These are phyloP conservation scores for Basidioascus undulatus DNA, from an alignment of 768 basidiomycete species.

Conservation along the genomic window DNA sequence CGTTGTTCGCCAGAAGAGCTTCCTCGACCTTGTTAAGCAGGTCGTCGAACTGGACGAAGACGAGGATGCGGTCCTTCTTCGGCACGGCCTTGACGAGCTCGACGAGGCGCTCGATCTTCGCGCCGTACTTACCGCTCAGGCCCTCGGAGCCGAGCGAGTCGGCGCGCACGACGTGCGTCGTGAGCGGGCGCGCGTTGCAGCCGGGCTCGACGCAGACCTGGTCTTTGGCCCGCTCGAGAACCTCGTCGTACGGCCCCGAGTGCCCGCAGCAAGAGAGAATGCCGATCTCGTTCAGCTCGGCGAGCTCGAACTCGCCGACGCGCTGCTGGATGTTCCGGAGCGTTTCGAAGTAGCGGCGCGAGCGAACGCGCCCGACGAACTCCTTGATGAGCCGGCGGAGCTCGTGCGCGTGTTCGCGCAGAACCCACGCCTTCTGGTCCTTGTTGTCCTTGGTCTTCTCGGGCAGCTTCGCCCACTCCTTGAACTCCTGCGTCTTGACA, in stretches of 20 bases:
- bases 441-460: conserved; percentile 33
- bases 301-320: conserved; percentile 12
- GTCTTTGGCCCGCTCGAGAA: conserved; percentile 41
- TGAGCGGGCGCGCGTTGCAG: conserved; percentile 43
- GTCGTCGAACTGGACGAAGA: conserved; percentile 93
- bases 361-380: conserved; percentile 67
- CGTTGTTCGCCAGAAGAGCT: conserved; percentile 43
- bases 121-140: conserved; percentile 15
- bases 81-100: conserved; percentile 63
- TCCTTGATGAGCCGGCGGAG: conserved; percentile 68
- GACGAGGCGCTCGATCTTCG: conserved; percentile 24
- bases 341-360: conserved; percentile 72
- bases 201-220: conserved; percentile 43
- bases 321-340: conserved; percentile 73
- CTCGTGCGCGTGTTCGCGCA: conserved; percentile 66
- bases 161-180: conserved; percentile 16
- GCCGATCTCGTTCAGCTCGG: conserved; percentile 23
- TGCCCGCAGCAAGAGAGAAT: conserved; percentile 85
- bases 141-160: conserved; percentile 16
- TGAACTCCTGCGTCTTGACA: conserved; percentile 29
- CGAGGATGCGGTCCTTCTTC: conserved; percentile 53
- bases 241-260: conserved; percentile 53
- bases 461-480: conserved; percentile 19
- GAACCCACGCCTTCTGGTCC: conserved; percentile 32
- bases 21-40: conserved; percentile 75